Conservation (phyloP, 805 yeast species). For the Myxozyma vanderwaltii region DNA sequence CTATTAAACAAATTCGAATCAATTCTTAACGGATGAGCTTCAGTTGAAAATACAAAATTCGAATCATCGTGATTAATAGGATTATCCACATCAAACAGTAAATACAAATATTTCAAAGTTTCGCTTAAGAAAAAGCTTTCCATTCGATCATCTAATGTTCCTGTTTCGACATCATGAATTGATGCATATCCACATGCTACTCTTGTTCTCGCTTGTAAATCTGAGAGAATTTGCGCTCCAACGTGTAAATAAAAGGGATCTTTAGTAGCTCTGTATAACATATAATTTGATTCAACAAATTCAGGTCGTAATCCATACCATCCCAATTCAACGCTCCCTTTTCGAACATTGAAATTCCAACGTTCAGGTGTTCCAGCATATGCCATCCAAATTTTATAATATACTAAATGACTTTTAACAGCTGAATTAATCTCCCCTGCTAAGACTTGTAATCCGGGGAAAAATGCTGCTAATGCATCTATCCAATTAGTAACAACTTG, state of each 20-base stretch:
- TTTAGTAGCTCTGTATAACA: slow-evolving; percentile 75
- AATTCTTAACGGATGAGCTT: slow-evolving; percentile 88
- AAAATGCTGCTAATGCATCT: slow-evolving; percentile 84
- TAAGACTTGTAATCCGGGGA: slow-evolving; percentile 80
- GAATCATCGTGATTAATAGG: slow-evolving; percentile 48
- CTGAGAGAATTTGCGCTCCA: slow-evolving; percentile 65
- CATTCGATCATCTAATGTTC: slow-evolving; percentile 74
- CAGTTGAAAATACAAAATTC: slow-evolving; percentile 70
- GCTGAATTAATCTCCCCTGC: slow-evolving; percentile 76
- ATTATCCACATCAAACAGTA: slow-evolving; percentile 73
- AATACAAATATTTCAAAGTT: slow-evolving; percentile 77
- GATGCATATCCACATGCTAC: slow-evolving; percentile 83
- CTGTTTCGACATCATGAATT: slow-evolving; percentile 63
- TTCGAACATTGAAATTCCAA: slow-evolving; percentile 56
- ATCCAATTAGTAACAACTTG: slow-evolving; percentile 63
- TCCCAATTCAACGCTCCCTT: slow-evolving; percentile 33
- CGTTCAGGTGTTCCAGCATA: slow-evolving; percentile 87
- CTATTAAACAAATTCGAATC: slow-evolving; percentile 42
- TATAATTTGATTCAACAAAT: slow-evolving; percentile 84
- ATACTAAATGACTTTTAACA: slow-evolving; percentile 59
- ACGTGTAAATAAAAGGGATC: slow-evolving; percentile 82
- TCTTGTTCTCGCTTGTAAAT: slow-evolving; percentile 55
- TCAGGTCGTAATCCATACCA: slow-evolving; percentile 96
- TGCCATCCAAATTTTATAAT: slow-evolving; percentile 73
- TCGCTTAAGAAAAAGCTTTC: slow-evolving; percentile 89